phyloP scores from a whole-genome alignment of 202 grass and related monocot genomes.

The Schoenoplectus tabernaemontani region DNA sequence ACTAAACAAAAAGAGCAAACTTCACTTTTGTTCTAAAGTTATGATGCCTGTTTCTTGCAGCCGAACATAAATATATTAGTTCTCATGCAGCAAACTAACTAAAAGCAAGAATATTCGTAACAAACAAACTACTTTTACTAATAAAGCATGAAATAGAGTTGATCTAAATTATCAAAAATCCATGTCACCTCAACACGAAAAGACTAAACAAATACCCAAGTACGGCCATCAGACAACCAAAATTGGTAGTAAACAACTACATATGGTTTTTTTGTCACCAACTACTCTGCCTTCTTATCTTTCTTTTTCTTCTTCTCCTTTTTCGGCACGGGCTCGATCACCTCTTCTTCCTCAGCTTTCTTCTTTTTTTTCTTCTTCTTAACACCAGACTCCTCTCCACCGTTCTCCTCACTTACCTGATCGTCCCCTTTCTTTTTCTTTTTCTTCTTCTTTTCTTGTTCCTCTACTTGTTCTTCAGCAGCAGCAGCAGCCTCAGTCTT shows the following conservation, averaged over 20 bases:
- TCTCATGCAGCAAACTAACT: not conserved
- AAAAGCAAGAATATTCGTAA: not conserved
- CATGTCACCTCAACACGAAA: not conserved
- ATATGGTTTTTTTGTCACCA: not conserved
- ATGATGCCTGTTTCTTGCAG: not conserved
- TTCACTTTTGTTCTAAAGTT: too few relatives aligned
- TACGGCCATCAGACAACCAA: not conserved
- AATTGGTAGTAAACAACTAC: slow-evolving; percentile 11
- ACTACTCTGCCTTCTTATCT: not conserved
- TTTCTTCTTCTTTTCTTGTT: slow-evolving; percentile 62
- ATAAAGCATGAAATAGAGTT: not conserved
- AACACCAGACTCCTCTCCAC: not conserved
- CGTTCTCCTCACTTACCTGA: not conserved
- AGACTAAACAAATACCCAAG: not conserved
- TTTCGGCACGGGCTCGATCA: not conserved
- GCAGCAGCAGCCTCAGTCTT: slow-evolving; percentile 18
- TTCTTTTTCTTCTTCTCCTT: slow-evolving; percentile 21
- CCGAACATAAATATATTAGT: not conserved
- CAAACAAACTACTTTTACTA: not conserved
- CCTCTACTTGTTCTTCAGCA: slow-evolving; percentile 15
- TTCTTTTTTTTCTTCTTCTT: slow-evolving; percentile 25
- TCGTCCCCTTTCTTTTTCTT: slow-evolving; percentile 39
- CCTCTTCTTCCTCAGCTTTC: slow-evolving; percentile 7
- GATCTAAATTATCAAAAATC: not conserved
- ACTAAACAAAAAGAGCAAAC: too few relatives aligned